Conservation (phyloP, 2,329 filamentous ascomycete genomes). For the Xylaria hypoxylon region DNA sequence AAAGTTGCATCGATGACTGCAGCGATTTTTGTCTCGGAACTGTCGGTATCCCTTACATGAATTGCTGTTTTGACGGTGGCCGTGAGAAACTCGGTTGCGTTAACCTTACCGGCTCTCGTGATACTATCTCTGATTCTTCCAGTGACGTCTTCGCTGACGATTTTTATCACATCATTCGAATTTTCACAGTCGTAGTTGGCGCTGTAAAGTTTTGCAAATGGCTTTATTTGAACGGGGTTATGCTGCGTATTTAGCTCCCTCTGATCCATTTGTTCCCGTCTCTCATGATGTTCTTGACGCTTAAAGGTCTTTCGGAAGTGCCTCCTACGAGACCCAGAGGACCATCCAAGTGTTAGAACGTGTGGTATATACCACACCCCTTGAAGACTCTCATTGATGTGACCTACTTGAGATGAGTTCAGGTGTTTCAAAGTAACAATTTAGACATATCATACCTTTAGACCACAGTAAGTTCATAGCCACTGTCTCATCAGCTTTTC, state of each 20-base stretch:
- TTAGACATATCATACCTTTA: conserved; percentile 15
- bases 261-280: not conserved
- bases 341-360: conserved; percentile 25
- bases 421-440: not conserved
- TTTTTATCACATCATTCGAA: conserved; percentile 10
- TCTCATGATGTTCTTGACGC: not conserved
- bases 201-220: conserved; percentile 16
- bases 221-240: not conserved
- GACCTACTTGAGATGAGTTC: conserved; percentile 8
- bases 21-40: conserved; percentile 4
- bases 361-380: conserved; percentile 28
- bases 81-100: not conserved
- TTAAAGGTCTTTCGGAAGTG: conserved; percentile 27
- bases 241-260: not conserved
- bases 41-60: conserved; percentile 6
- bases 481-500: conserved; percentile 21
- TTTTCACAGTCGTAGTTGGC: conserved; percentile 12
- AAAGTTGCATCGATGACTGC: conserved; percentile 23
- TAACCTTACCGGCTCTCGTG: conserved; percentile 1
- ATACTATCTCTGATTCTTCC: conserved; percentile 24
- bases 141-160: conserved; percentile 15
- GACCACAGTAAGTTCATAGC: conserved; percentile 30
- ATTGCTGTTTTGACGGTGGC: conserved; percentile 23
- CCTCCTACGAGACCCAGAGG: conserved; percentile 27
- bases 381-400: conserved; percentile 29